phyloP scores from a whole-genome alignment of 2,329 filamentous ascomycete genomes.

The Trichoderma sp. region DNA sequence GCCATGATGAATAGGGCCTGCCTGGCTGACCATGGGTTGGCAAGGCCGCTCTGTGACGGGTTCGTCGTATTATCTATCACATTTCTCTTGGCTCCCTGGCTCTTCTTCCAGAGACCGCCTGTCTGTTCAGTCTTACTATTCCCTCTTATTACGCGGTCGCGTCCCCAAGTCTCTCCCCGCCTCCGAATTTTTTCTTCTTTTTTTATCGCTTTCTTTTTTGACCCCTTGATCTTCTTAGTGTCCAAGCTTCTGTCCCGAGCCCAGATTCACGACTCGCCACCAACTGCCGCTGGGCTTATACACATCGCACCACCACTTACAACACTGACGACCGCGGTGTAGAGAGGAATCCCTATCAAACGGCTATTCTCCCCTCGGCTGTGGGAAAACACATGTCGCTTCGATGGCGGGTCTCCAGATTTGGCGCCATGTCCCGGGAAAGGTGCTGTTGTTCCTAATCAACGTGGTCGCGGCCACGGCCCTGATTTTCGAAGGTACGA shows the following conservation, averaged over 20 bases:
- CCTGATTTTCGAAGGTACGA: slow-evolving; percentile 33
- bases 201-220: neutral
- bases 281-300: neutral
- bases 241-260: neutral
- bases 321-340: neutral
- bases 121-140: neutral
- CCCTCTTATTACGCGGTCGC: neutral
- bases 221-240: neutral
- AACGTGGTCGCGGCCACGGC: slow-evolving; percentile 33
- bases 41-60: neutral
- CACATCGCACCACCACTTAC: neutral
- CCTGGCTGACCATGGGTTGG: neutral
- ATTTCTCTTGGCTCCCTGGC: neutral
- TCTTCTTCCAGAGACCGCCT: neutral
- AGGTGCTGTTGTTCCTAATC: slow-evolving; percentile 32
- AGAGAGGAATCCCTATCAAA: no score
- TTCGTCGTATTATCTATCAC: neutral
- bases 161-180: neutral
- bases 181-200: slow-evolving; percentile 6
- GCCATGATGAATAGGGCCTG: no score
- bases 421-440: slow-evolving; percentile 34
- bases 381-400: neutral
- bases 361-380: no score
- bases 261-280: slow-evolving; percentile 12
- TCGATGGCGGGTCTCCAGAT: slow-evolving; percentile 30